phyloP scores from a whole-genome alignment of 352 stramenopile species.

The Saprolegnia diclina region DNA sequence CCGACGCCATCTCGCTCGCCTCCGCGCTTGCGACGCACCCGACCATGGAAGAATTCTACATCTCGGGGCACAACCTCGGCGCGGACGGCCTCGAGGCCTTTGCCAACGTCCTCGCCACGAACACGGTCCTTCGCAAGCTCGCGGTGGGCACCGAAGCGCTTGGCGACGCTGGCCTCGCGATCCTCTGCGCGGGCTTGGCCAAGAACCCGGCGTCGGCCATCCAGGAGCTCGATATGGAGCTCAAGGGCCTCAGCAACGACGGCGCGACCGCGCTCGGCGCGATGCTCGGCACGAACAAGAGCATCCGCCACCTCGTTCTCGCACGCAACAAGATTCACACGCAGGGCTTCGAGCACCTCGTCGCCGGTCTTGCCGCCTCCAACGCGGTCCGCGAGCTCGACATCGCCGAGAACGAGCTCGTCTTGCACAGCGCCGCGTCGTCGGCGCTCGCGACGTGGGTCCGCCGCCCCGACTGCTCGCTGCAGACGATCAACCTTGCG shows the following conservation, averaged over 20 bases:
- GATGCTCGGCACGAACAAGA: conserved; percentile 45
- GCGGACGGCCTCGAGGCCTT: conserved; percentile 42
- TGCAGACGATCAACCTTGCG: conserved; percentile 51
- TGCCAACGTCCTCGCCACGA: conserved; percentile 56
- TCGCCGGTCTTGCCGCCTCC: conserved; percentile 32
- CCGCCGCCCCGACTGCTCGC: conserved; percentile 36
- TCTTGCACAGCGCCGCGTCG: not conserved
- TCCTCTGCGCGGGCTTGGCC: conserved; percentile 44
- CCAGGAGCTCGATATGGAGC: conserved; percentile 63
- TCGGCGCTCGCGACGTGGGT: conserved; percentile 5
- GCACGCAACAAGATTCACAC: conserved; percentile 58
- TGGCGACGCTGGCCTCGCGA: conserved; percentile 43
- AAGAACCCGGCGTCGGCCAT: conserved; percentile 49
- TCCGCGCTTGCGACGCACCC: conserved; percentile 48
- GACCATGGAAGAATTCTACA: conserved; percentile 65
- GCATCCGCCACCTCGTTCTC: conserved; percentile 45
- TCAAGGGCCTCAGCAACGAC: conserved; percentile 48
- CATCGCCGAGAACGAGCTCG: conserved; percentile 21
- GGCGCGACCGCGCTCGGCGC: conserved; percentile 46
- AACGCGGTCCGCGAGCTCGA: not conserved
- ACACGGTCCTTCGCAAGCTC: conserved; percentile 59
- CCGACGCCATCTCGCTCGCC: conserved; percentile 47
- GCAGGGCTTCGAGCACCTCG: conserved; percentile 37
- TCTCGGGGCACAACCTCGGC: conserved; percentile 65
- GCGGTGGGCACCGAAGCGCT: conserved; percentile 56